phyloP scores from a whole-genome alignment of 1,284 basidiomycete species.

The Puccinia polysora region DNA sequence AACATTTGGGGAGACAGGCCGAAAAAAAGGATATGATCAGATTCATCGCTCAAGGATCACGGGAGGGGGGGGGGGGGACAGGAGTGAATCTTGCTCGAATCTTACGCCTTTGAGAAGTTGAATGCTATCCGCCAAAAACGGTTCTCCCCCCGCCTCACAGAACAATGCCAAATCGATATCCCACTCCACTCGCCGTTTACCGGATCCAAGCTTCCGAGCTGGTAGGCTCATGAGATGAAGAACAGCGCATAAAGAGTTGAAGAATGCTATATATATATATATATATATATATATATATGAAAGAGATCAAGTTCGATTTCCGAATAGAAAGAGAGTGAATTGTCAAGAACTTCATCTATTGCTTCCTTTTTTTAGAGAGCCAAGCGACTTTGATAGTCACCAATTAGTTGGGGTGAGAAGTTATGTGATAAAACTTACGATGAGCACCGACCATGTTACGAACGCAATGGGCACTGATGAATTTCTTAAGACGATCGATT shows the following conservation, averaged over 20 bases:
- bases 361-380: neutral
- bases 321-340: neutral
- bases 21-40: neutral
- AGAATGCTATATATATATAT: no score
- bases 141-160: conserved; percentile 46
- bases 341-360: neutral
- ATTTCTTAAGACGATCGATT: conserved; percentile 15
- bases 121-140: conserved; percentile 46
- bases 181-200: conserved; percentile 46
- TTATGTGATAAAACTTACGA: conserved; percentile 5
- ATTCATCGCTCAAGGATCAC: neutral
- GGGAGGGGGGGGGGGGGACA: neutral
- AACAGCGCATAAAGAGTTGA: conserved; percentile 44
- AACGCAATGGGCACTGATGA: conserved; percentile 33
- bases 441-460: conserved; percentile 39
- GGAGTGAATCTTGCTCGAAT: no score
- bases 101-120: conserved; percentile 46
- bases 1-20: no score
- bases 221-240: conserved; percentile 45
- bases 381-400: no score
- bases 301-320: neutral
- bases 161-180: conserved; percentile 47
- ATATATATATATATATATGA: neutral
- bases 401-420: neutral
- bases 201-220: conserved; percentile 42